Evolutionary conservation across 305 asterid species (phyloP), one percentile per base, ranked within the genome.

Genomic region (Fraxinus sp.): DNA sequence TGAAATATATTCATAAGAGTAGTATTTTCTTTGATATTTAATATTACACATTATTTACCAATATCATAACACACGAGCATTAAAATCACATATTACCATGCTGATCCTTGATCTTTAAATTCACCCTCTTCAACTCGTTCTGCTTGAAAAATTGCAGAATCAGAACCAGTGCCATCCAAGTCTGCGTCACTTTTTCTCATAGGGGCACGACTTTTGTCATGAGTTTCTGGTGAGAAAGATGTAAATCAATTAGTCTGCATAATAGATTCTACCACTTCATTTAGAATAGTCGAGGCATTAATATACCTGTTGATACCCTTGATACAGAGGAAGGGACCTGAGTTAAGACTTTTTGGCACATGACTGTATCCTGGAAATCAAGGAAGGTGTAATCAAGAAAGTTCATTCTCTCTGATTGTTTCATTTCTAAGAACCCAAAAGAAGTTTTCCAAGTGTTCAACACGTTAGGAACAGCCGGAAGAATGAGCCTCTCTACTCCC

Each of bases 401-500:
- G 76, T 87, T 86, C 77, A 88, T 57, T 82, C 94, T 87, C 83
- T 94, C 99, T 3, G 91, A 84, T 80, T 87, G 79, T 72, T 55
- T 83, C 96, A 94, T 88, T 88, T 76, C 79, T 2, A 96, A 91
- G 89, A 94, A 94, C 26, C 97, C 98, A 76, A 96, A 96, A 79
- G 95, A 86, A 80, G 86, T 81, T 55, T 90, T 92, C 99, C 99
- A 96, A 55, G 98, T 91, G 84, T 85, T 78, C 37, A 94, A 81
- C 39, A 91, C 95, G 76, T 82, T 80, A 30, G 95, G 90, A 77
- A 88, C 89, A 70, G 98, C 97, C 30, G 98, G 98, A 88, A 96
- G 88, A 84, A 96, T 92, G 73, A 96, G 94, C 89, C 93, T 94
- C 89, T 94, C 91, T 16, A 96, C 98, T 86, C 99, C 98, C 64